phyloP scores from a whole-genome alignment of 2,329 filamentous ascomycete species.

The Harringtonia lauricola region DNA sequence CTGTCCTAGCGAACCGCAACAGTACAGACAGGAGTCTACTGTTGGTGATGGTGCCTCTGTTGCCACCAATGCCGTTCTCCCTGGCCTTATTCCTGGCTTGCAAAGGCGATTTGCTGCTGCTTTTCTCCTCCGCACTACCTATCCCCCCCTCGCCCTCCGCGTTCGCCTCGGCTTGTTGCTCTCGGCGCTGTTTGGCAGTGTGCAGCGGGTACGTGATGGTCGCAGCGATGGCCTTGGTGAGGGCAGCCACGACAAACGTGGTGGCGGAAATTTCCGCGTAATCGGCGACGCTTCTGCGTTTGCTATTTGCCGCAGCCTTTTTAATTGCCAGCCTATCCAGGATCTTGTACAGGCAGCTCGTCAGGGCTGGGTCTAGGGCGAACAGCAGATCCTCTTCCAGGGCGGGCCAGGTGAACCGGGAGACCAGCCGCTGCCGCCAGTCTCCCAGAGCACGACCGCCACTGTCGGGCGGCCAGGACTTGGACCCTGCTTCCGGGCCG shows the following conservation, averaged over 20 bases:
- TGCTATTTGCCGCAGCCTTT: neutral
- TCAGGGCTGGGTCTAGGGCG: conserved; percentile 1
- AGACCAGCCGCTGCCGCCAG: neutral
- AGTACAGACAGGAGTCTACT: neutral
- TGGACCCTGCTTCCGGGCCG: neutral
- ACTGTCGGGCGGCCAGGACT: no score
- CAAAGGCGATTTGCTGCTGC: no score
- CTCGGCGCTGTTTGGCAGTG: neutral
- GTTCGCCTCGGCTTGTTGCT: neutral
- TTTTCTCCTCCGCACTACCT: neutral
- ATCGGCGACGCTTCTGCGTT: neutral
- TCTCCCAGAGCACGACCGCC: neutral
- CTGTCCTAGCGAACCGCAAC: neutral
- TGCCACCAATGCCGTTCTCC: neutral
- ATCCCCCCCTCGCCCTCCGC: neutral
- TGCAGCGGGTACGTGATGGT: neutral
- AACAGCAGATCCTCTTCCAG: conserved; percentile 1
- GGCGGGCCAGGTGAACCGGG: neutral
- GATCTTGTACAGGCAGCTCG: neutral
- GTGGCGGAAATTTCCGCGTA: neutral
- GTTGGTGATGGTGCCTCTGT: neutral
- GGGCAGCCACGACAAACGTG: conserved; percentile 1
- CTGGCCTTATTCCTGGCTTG: neutral
- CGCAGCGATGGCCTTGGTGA: neutral
- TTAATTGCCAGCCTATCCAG: neutral